Base-by-base conservation (phyloP, 371 early-diverging fungal genomes). In the Apophysomyces sp. region DNA sequence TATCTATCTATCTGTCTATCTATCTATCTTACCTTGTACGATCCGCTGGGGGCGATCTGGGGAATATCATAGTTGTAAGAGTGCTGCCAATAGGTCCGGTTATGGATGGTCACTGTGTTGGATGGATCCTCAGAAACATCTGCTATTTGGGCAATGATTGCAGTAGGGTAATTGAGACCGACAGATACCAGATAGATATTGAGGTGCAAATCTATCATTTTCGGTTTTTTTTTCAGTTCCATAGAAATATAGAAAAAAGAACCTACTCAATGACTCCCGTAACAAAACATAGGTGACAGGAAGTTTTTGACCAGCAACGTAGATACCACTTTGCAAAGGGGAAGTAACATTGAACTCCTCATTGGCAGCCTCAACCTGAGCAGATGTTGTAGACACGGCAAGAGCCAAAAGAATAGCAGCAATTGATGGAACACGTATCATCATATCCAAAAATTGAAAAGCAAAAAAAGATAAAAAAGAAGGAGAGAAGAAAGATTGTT, bases 261-360 rank as follows among this genome's bases (percentile, higher is more conserved):
- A 39, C 27, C 21, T 65, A 60, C 65, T 61, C 6, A 59, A 34
- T 11, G 58, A 53, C 12, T 64, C 59, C 18, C 55, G 53, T 4
- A 71, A 44, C n/a, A 67, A 41, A 13, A 64, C 52, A 57, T 67
- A 72, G 2, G 66, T 66, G 12, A 72, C 75, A 63, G 58, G 75
- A 62, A 57, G 62, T 52, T 32, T 55, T 34, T 66, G 61, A 0
- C 64, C 71, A 52, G 57, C 60, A 9, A 71, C 71, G 52, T 66
- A 71, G 4, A 61, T 62, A 7, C 71, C 71, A 52, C 66, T 55
- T 28, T 66, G 44, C 7, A 66, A 24, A 8, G 71, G 67, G 4
- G 63, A 66, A 16, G 66, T 71, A 15, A 71, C 56, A 52, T 66
- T 71, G 39, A 66, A 71, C 12, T 58, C 58, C 11, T 58, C 63